Base-by-base conservation (phyloP, 768 basidiomycete genomes). In the Lactarius akahatsu region DNA sequence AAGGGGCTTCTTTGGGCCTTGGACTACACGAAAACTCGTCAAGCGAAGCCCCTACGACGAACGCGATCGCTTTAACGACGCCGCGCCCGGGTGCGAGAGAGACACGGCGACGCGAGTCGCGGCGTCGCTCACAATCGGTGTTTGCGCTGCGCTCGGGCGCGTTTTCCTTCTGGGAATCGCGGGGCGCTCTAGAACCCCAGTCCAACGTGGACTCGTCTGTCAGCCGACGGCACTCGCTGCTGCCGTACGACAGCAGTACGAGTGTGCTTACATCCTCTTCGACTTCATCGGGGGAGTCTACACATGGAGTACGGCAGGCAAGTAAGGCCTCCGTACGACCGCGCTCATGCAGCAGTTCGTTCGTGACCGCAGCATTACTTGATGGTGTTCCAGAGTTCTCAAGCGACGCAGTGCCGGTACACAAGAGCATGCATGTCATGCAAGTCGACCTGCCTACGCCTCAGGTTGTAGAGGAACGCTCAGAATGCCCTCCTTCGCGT, bases 71-170 rank as follows among this genome's bases (percentile, higher is more conserved):
- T 34, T 45, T 34, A 9, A 34, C 55, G 26, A 58, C 68, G 45
- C 61, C 45, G 20, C 56, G 65, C 13, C 60, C 65, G 20, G 61
- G 57, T 52, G 52, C 38, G 47, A 45, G 36, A 36, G 62, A 62
- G 32, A 54, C 63, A 16, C 62, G 65, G 50, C 69, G 70, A 38
- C 69, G 68, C 34, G 72, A 73, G 52, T 71, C 74, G 57, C 75
- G 76, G 60, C 73, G 75, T 47, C 76, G 76, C 55, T 76, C 76
- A 4, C 72, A 74, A 57, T 75, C 75, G 3, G 73, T 74, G 20
- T 72, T 73, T 20, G 54, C 70, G 16, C 60, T 68, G 62, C 72
- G 63, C 30, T 69, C 65, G 52, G 69, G 47, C 20, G 68, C 61
- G 23, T 69, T 69, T 62, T 69, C 68, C 20, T 69, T 69, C 61